Evolutionary conservation across 1,284 basidiomycete genomes (phyloP), one percentile per base, ranked within the genome.

Genomic region (Pseudozyma tsukubaensis): DNA sequence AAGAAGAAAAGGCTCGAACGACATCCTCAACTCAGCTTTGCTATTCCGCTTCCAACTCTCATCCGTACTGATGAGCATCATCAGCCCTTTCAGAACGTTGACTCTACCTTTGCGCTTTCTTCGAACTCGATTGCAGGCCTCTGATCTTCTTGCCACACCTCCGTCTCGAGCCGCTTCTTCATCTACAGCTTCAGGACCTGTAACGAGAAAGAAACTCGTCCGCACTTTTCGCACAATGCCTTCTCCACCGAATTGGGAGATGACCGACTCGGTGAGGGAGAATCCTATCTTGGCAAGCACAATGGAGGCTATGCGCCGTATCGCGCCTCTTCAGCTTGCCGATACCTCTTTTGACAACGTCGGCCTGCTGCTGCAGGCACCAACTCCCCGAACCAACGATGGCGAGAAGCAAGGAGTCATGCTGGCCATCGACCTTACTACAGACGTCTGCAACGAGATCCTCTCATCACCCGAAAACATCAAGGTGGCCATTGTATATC

Each of bases 401-500:
- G n/a, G n/a, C 44, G 57, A 67, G 21, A 57, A 60, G 45, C 62
- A 75, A 18, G 71, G 78, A 11, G 58, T 83, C 40, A 78, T 82
- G 65, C 66, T 83, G 18, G 79, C 79, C 44, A 79, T 82, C 49
- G 83, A 84, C 55, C 71, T 84, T 29, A 81, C 82, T 21, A 70
- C 79, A 8, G 58, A 63, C 11, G 83, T 84, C 4, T 78, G 76
- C 40, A 70, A 81, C 16, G 83, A 84, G 58, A 72, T 79, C 32
- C 72, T 84, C 21, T 55, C 64, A n/a, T 63, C 52, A 1, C 37
- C 64, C 18, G 56, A 68, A 21, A 66, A 77, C 34, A 50, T 82
- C 49, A 73, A 72, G 45, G 89, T 89, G 59, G 90, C 96, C 56
- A 87, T 98, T 29, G 88, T 93, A 16, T 98, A 97, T 86, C 79